Percentiles rank a stretch among this genome's conserved stretches.
phyloP scores from a whole-genome alignment of 768 basidiomycete genomes.

The Tricholoma furcatifolium region DNA sequence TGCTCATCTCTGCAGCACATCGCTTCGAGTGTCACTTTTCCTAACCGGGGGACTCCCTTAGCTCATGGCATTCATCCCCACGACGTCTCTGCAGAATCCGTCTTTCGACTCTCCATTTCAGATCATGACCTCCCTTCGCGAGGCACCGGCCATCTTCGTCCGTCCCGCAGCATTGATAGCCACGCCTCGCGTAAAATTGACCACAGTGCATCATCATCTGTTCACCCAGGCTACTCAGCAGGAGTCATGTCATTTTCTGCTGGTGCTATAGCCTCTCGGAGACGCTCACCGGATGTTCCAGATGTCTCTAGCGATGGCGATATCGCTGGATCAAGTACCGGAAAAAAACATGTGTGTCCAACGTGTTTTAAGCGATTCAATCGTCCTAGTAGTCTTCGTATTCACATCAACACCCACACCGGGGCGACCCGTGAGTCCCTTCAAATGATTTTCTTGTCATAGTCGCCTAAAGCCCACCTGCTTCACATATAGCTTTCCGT shows the following conservation, averaged over 20 bases:
- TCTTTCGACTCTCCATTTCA: conserved; percentile 36
- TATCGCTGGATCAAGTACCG: conserved; percentile 22
- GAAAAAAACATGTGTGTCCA: conserved; percentile 48
- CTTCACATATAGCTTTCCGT: conserved; percentile 51
- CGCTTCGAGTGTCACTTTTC: conserved; percentile 38
- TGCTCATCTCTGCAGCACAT: conserved; percentile 43
- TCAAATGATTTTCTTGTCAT: not conserved
- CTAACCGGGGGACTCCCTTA: conserved; percentile 24
- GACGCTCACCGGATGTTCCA: conserved; percentile 22
- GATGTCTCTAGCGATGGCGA: conserved; percentile 23
- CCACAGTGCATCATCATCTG: not conserved
- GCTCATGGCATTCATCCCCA: conserved; percentile 12
- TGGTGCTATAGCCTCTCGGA: conserved; percentile 5
- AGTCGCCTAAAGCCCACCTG: not conserved
- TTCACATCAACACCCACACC: conserved; percentile 68
- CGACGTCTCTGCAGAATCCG: conserved; percentile 31
- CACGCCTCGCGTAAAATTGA: conserved; percentile 1
- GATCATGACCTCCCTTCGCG: not conserved
- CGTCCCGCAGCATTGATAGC: conserved; percentile 7
- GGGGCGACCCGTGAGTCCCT: conserved; percentile 62
- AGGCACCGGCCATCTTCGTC: conserved; percentile 12
- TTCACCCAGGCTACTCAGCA: conserved; percentile 17
- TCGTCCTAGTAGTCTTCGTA: conserved; percentile 63
- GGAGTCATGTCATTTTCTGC: conserved; percentile 26
- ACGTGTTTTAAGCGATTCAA: conserved; percentile 67